A percentile compares a stretch with the other conserved stretches of the same genome.
phyloP scores from a whole-genome alignment of 1,284 basidiomycete genomes.

The Coniferiporia sulphurascens region DNA sequence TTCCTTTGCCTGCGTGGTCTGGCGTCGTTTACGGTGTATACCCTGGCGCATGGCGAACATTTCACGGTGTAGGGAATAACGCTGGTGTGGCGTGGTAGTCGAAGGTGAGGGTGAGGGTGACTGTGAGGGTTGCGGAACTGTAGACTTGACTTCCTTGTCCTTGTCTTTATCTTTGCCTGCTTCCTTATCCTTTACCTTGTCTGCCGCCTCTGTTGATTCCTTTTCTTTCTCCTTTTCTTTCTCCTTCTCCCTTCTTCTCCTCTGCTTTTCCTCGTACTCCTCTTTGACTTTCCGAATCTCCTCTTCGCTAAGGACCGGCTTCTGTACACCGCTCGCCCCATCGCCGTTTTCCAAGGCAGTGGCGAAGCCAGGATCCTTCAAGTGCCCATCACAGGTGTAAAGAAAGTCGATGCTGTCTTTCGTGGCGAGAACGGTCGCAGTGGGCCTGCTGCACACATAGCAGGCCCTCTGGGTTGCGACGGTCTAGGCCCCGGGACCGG shows the following conservation, averaged over 20 bases:
- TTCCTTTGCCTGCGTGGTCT: conserved; percentile 50
- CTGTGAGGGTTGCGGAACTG: conserved; percentile 20
- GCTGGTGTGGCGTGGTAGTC: conserved; percentile 37
- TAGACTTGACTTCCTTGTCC: conserved; percentile 25
- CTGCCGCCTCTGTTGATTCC: conserved; percentile 41
- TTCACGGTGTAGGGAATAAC: conserved; percentile 53
- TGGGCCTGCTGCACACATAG: conserved; percentile 69
- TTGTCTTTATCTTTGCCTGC: conserved; percentile 30
- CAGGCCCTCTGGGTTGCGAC: conserved; percentile 65
- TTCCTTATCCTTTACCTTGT: conserved; percentile 33
- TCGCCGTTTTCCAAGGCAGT: conserved; percentile 40
- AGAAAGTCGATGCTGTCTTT: conserved; percentile 71
- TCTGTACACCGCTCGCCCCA: conserved; percentile 34
- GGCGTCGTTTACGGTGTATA: conserved; percentile 53
- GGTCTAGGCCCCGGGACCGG: conserved; percentile 37
- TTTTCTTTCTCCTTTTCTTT: conserved; percentile 49
- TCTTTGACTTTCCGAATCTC: conserved; percentile 71
- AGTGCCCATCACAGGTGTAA: conserved; percentile 65
- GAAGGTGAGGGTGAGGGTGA: conserved; percentile 20
- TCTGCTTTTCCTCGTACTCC: conserved; percentile 72
- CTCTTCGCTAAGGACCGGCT: conserved; percentile 48
- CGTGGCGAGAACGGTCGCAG: conserved; percentile 69
- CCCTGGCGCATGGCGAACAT: conserved; percentile 56
- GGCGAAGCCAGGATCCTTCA: conserved; percentile 67
- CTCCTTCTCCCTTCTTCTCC: conserved; percentile 24